Percentiles rank a stretch among this genome's conserved stretches.
These are phyloP conservation scores for Lachnellula suecica DNA, from an alignment of 2,329 filamentous ascomycete species.

Conservation along the genomic window DNA sequence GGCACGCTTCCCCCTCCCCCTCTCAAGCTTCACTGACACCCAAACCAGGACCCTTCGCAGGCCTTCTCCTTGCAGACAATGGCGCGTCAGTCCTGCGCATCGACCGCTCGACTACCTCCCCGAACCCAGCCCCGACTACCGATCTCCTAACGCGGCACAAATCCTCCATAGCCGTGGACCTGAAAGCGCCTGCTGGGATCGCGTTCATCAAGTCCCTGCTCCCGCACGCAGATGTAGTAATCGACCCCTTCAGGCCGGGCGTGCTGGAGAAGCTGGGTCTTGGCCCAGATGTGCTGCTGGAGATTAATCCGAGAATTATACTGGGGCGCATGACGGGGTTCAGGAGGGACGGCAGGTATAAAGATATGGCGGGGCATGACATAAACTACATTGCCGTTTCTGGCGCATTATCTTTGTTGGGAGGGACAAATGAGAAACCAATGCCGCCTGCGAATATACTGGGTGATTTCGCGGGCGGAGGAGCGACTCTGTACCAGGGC, in stretches of 20 bases:
- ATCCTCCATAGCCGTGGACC: constrained; percentile 73
- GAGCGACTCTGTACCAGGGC: constrained; percentile 77
- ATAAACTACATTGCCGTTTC: constrained; percentile 95
- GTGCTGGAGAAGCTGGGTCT: constrained; percentile 85
- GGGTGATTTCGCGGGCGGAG: constrained; percentile 89
- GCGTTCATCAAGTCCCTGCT: constrained; percentile 67
- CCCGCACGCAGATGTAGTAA: constrained; percentile 69
- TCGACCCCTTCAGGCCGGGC: constrained; percentile 91
- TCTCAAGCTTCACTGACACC: constrained; percentile 39
- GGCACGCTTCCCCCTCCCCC: constrained; percentile 41
- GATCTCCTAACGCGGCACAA: constrained; percentile 84
- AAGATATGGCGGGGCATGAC: constrained; percentile 87
- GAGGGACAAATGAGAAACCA: constrained; percentile 66
- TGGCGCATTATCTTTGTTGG: constrained; percentile 76
- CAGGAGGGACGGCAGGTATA: constrained; percentile 81
- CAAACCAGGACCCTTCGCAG: constrained; percentile 74
- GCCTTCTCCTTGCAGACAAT: constrained; percentile 84
- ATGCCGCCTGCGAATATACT: constrained; percentile 81
- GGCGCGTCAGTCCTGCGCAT: constrained; percentile 86
- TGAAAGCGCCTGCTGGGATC: constrained; percentile 66
- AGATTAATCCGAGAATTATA: constrained; percentile 72
- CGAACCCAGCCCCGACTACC: constrained; percentile 46
- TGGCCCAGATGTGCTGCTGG: constrained; percentile 64
- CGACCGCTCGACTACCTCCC: constrained; percentile 57
- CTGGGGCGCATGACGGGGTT: constrained; percentile 90